Evolutionary conservation across 768 basidiomycete species (phyloP), one percentile per base, ranked within the genome.

Genomic region (Hydnomerulius pinastri): DNA sequence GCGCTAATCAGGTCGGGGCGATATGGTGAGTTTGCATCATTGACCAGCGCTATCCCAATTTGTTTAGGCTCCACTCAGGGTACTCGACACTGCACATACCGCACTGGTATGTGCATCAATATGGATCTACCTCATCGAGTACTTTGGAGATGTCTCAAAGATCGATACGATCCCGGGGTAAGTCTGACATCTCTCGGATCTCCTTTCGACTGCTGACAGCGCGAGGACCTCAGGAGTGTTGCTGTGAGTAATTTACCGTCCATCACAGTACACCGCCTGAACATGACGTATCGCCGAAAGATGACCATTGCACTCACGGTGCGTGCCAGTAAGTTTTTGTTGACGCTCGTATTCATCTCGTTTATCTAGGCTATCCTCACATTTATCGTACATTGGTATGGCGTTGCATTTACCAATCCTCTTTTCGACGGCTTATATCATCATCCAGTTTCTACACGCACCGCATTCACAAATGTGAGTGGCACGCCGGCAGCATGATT

Each of bases 341-440:
- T 17, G 2, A 12, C 11, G 3, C 3, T 12, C 4, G 33, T n/a
- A 23, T 43, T 45, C 24, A 55, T 25, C 43, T 2, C 45, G 66
- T 18, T 62, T 68, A 0, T 67, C 71, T 71, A 55, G 77, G 78
- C 77, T 1, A 56, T 76, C 23, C 63, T 78, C 25, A 80, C 78
- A 0, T 73, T 79, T 43, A 66, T 79, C 21, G 78, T 81, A 4
- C 79, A 81, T 50, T 76, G 78, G 77, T 79, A 51, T 25, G 70
- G 45, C n/a, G 12, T 38, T 32, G 20, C 8, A 20, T 1, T 11
- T 4, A 6, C 30, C 4, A 1, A 1, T 23, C 18, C 4, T n/a
- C 3, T 13, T 24, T 23, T 36, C 2, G 32, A 25, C 29, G 18
- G 18, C 46, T 56, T 18, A 50, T 24, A 6, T 37, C 21, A 13